Evolutionary conservation across 257 asterid genomes (phyloP), one percentile per base, ranked within the genome.

Genomic region (Gentiana macrophylla): DNA sequence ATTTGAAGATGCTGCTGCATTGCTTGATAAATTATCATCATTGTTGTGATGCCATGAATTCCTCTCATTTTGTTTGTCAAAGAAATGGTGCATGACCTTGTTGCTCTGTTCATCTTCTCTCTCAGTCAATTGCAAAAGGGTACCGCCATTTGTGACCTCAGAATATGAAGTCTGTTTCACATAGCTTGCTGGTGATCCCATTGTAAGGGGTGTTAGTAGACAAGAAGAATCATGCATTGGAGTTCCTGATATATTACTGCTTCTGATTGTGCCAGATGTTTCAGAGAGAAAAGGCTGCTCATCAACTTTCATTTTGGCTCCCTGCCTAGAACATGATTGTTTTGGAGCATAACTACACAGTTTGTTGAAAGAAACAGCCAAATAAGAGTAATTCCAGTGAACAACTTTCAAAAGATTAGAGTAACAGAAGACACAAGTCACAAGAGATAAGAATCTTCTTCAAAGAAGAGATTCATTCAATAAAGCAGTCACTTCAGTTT

Each of bases 11-110:
- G 57, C 37, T 6, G 56, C 65, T 8, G 62, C 65, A 4, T 64
- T 76, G 37, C 36, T 70, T 5, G 79, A 66, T 59, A 64, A 70
- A 57, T 70, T 81, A 3, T 81, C 82, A 35, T 78, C 77, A 2
- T 74, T 46, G 47, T 66, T 72, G 47, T 66, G 70, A 36, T 55
- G 69, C 86, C 87, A 74, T 15, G 76, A 67, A 44, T 74, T 56
- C 66, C 75, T 65, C 59, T 87, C 92, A 52, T 78, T 83, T 81
- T 84, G 70, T 70, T 90, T 94, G 46, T 91, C 98, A 52, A 91
- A 76, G 75, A 91, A 91, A 75, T 74, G 96, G 66, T 87, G 98
- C 95, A 87, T 84, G 1, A 83, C 91, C 73, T 84, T 84, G 87
- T 84, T 83, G 33, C 86, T 85, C 56, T 71, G 84, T 12, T 66